Conservation (phyloP, 768 basidiomycete species). For the Lepiota subincarnata region DNA sequence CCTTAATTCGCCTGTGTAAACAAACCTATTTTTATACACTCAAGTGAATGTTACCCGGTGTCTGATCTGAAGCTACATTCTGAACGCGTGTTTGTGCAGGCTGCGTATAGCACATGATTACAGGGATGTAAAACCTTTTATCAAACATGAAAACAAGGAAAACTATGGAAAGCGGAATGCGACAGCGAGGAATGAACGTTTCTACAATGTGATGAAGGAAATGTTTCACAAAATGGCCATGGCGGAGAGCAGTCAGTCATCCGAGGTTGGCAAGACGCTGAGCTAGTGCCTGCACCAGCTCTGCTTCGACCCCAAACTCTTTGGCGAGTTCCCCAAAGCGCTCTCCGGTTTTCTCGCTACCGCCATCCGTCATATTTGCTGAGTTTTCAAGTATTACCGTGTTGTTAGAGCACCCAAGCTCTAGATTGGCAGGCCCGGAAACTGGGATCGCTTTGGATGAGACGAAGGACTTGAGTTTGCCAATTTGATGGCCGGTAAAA, state of each 20-base stretch:
- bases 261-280: constrained; percentile 42
- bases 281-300: constrained; percentile 62
- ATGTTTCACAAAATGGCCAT: not conserved
- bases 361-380: not conserved
- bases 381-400: not conserved
- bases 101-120: constrained; percentile 7
- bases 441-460: constrained; percentile 15
- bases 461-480: constrained; percentile 12
- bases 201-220: constrained; percentile 8
- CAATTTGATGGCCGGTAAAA: constrained; percentile 58
- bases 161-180: not conserved
- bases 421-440: constrained; percentile 12
- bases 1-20: too few relatives aligned
- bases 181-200: constrained; percentile 1
- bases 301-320: constrained; percentile 72
- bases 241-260: constrained; percentile 8
- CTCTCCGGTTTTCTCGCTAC: not conserved
- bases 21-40: too few relatives aligned
- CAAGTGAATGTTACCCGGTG: too few relatives aligned
- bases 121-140: constrained; percentile 5
- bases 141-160: constrained; percentile 6
- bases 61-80: not conserved
- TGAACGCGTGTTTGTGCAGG: constrained; percentile 5
- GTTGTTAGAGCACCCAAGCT: not conserved
- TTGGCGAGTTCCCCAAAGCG: constrained; percentile 46